Conservation (phyloP, 768 basidiomycete genomes). For the Exsudoporus frostii region DNA sequence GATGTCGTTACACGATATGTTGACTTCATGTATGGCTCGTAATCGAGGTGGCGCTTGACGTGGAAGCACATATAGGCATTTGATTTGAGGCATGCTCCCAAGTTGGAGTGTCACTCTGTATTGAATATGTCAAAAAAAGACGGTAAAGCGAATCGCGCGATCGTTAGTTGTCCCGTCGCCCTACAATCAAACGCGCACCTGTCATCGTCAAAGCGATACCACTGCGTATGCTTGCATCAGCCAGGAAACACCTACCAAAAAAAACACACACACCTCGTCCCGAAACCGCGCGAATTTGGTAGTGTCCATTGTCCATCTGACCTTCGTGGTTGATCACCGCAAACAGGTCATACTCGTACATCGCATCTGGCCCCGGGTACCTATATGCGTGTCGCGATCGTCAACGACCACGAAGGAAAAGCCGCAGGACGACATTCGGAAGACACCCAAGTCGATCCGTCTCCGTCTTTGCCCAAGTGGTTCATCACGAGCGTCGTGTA, state of each 20-base stretch:
- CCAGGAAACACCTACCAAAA: neutral
- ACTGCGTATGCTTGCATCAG: slow-evolving; percentile 41
- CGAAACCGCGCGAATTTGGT: slow-evolving; percentile 82
- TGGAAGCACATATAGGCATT: slow-evolving; percentile 95
- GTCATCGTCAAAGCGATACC: slow-evolving; percentile 94
- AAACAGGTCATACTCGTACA: slow-evolving; percentile 90
- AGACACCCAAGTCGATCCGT: slow-evolving; percentile 23
- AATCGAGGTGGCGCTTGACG: slow-evolving; percentile 85
- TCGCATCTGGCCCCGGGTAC: slow-evolving; percentile 53
- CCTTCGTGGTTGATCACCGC: slow-evolving; percentile 95
- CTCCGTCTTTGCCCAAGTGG: slow-evolving; percentile 43
- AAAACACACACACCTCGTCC: slow-evolving; percentile 66
- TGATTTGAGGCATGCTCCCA: slow-evolving; percentile 66
- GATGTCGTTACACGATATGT: slow-evolving; percentile 64
- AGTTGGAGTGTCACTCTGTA: slow-evolving; percentile 67
- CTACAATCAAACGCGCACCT: slow-evolving; percentile 50
- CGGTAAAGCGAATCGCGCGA: neutral
- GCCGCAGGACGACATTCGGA: neutral
- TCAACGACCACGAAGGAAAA: neutral
- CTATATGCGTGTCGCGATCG: slow-evolving; percentile 22
- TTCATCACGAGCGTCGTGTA: slow-evolving; percentile 70
- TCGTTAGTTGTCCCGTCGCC: neutral
- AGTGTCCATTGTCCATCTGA: slow-evolving; percentile 92
- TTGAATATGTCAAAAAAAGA: neutral
- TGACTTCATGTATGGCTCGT: slow-evolving; percentile 66